Evolutionary conservation across 169 alveolate species (phyloP), one percentile per base, ranked within the genome.

Genomic region (Plasmodium relictum): DNA sequence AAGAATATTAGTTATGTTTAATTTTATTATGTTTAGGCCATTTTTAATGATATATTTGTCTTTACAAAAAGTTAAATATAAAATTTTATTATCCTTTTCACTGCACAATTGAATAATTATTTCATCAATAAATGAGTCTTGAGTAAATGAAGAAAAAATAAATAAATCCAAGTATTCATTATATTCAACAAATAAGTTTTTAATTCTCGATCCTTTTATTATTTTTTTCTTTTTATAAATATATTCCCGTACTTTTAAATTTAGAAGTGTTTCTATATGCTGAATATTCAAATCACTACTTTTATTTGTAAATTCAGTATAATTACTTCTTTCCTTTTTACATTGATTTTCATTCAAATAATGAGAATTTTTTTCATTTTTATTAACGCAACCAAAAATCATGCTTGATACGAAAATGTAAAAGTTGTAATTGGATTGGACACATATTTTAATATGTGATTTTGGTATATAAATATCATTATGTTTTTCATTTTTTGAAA

Each of bases 101-200:
- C 22, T 72, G 45, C 52, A 83, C 16, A 83, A 26, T 45, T 83
- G 85, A 52, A 83, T 52, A 59, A 83, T 83, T 31, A 83, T 48
- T 18, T 48, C 54, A 83, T 83, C 63, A 45, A 83, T 69, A 42
- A 39, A 42, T n/a, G 52, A 12, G 44, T 66, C 24, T 39, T 66
- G 14, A 18, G 85, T 54, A 16, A 83, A 37, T 3, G 91, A 70
- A 20, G 91, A 83, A 54, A 52, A 83, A 72, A 83, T 31, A 54
- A 83, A 83, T 59, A 83, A 26, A 9, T 83, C 91, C 14, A 83
- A 50, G 31, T 83, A 52, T 52, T 83, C 91, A 6, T 83, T 85
- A 68, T 83, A 83, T 18, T 83, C 73, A 0, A 69, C 65, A 48
- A 83, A 83, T 42, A 83, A 50, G 24, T 83, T 62, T 37, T 39